Base-by-base conservation (phyloP, 2,329 filamentous ascomycete species). In the Atkinsonella texensis region DNA sequence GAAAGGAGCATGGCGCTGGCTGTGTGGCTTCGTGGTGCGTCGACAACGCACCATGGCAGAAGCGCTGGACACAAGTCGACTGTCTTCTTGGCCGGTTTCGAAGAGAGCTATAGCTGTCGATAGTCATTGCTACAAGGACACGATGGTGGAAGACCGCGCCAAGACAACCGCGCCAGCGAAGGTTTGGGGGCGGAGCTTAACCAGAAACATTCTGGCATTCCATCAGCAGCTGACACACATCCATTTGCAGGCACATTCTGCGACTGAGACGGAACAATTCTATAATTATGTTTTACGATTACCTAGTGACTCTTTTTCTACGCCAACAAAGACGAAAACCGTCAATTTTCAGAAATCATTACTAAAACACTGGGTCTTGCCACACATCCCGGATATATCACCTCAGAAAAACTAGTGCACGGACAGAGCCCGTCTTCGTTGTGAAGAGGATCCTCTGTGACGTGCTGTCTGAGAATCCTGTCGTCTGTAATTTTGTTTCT, bases 1-100 rank as follows among this genome's bases (percentile, higher is more conserved):
- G 62, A 62, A 51, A 60, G 48, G 44, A 65, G 60, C 63, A 65
- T 65, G 28, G 31, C 47, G 31, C 17, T 49, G 12, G 23, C 33
- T 33, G 38, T 20, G 43, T 33, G 20, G 46, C 46, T 42, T n/a
- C 46, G 48, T 38, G 17, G 39, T 42, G 51, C 41, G 38, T 41
- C 15, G 15, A 7, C 48, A 11, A 31, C 33, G 44, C 42, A 46
- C 49, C 51, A 52, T 50, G 42, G 42, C 51, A 49, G 38, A 20
- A 13, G 45, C 18, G 13, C 31, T 39, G 17, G 39, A 40, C 32
- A 46, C 15, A 11, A 15, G 18, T 10, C 31, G 10, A 18, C 17
- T 28, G 38, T 4, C 17, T 20, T 42, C 35, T 18, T 41, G 15
- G 41, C 28, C 5, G 5, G 20, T 23, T 23, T 23, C 20, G 18